Evolutionary conservation across 148 eudicot genomes (phyloP).

Genomic region (Dianthus caryophyllus): DNA sequence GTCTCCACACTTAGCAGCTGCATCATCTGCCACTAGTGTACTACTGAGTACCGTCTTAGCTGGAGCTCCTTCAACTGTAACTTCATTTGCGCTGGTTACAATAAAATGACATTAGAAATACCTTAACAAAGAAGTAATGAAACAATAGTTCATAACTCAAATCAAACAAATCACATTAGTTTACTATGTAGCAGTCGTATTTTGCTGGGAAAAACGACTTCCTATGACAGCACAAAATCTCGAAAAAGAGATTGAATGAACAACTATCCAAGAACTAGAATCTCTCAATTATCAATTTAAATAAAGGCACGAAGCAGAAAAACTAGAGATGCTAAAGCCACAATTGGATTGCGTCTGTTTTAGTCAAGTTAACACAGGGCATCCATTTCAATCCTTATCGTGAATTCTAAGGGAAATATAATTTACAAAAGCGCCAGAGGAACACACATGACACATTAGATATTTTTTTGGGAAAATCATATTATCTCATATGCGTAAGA

Average conservation of each 20-base stretch:
- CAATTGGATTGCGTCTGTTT: background rate
- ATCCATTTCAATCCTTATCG: background rate
- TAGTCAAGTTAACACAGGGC: background rate
- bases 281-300: background rate
- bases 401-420: background rate
- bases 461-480: background rate
- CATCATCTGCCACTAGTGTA: slow-evolving; percentile 18
- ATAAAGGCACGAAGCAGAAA: background rate
- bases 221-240: too few species aligned
- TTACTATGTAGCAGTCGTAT: too few species aligned
- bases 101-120: slow-evolving; percentile 3
- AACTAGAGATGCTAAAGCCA: background rate
- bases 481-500: background rate
- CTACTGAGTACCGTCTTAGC: slow-evolving; percentile 23
- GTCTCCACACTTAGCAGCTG: slow-evolving; percentile 22
- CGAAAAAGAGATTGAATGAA: too few species aligned
- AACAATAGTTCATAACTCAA: background rate
- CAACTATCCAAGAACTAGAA: background rate
- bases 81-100: slow-evolving; percentile 24
- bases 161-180: too few species aligned
- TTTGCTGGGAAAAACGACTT: too few species aligned
- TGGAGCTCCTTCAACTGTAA: slow-evolving; percentile 21
- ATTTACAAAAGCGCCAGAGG: background rate
- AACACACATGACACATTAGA: background rate
- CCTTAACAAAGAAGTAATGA: background rate